Percentiles rank a stretch among this genome's conserved stretches.
Evolutionary conservation across 768 basidiomycete genomes (phyloP).

Genomic region (Lanmaoa rubissima): DNA sequence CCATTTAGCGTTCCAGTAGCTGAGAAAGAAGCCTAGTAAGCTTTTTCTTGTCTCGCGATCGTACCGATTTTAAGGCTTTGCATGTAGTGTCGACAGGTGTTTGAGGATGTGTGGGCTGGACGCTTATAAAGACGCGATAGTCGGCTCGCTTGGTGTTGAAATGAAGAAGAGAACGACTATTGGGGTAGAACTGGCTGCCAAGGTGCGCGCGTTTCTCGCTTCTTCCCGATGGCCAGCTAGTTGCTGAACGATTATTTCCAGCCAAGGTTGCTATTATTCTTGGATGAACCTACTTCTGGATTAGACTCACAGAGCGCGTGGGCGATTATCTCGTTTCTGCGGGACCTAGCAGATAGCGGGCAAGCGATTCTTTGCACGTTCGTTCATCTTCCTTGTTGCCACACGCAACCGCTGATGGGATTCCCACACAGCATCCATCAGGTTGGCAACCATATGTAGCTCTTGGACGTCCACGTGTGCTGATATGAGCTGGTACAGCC

Average conservation of each 20-base stretch:
- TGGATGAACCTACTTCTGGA: slow-evolving; percentile 89
- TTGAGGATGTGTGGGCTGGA: slow-evolving; percentile 64
- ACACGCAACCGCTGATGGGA: neutral
- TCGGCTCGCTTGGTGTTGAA: slow-evolving; percentile 67
- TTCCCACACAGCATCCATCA: slow-evolving; percentile 40
- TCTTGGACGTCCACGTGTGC: neutral
- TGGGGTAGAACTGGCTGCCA: slow-evolving; percentile 84
- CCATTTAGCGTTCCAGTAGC: slow-evolving; percentile 56
- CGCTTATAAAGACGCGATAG: slow-evolving; percentile 62
- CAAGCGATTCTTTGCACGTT: slow-evolving; percentile 91
- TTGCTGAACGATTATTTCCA: slow-evolving; percentile 16
- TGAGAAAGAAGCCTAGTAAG: slow-evolving; percentile 82
- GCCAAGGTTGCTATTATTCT: slow-evolving; percentile 79
- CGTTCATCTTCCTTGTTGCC: slow-evolving; percentile 22
- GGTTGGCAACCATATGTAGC: slow-evolving; percentile 4
- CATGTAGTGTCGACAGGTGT: slow-evolving; percentile 53
- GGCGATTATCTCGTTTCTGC: slow-evolving; percentile 75
- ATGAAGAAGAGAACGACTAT: slow-evolving; percentile 82
- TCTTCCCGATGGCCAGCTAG: no score
- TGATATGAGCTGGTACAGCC: slow-evolving; percentile 41
- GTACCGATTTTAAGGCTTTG: neutral
- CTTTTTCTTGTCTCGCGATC: neutral
- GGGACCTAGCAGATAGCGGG: slow-evolving; percentile 73
- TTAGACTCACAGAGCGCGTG: slow-evolving; percentile 86
- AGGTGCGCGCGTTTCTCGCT: slow-evolving; percentile 30